phyloP scores from a whole-genome alignment of 805 yeast species.

The Wickerhamiella parazyma region DNA sequence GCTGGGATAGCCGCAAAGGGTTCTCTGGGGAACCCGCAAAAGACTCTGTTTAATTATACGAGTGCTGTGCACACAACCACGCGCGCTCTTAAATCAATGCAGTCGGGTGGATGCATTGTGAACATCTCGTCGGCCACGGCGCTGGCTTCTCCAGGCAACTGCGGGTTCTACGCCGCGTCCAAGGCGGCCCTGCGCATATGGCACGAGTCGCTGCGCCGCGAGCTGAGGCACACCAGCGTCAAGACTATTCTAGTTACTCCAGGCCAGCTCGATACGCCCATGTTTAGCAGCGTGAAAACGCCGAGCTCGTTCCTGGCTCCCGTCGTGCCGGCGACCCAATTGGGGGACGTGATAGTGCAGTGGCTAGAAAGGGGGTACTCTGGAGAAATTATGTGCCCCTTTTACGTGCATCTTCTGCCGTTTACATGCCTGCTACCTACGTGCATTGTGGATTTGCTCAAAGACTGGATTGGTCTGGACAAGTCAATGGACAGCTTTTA shows the following conservation, averaged over 20 bases:
- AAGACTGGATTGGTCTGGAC: constrained; percentile 4
- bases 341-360: constrained; percentile 40
- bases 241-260: constrained; percentile 62
- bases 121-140: constrained; percentile 69
- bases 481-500: constrained; percentile 1
- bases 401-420: constrained; percentile 59
- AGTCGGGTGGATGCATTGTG: constrained; percentile 55
- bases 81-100: not conserved
- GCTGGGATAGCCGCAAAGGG: constrained; percentile 59
- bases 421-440: constrained; percentile 49
- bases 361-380: constrained; percentile 23
- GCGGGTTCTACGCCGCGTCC: constrained; percentile 66
- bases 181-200: constrained; percentile 65
- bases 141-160: constrained; percentile 57
- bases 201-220: constrained; percentile 57
- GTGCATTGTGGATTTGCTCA: constrained; percentile 40
- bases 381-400: constrained; percentile 54
- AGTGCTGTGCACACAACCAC: not conserved
- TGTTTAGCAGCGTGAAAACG: constrained; percentile 54
- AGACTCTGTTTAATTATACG: not conserved
- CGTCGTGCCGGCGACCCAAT: constrained; percentile 46
- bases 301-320: constrained; percentile 64
- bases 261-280: constrained; percentile 57
- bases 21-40: not conserved
- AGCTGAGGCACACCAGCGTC: constrained; percentile 39